These are phyloP conservation scores for Pichia eremophila DNA, from an alignment of 805 yeast genomes.

Conservation along the genomic window DNA sequence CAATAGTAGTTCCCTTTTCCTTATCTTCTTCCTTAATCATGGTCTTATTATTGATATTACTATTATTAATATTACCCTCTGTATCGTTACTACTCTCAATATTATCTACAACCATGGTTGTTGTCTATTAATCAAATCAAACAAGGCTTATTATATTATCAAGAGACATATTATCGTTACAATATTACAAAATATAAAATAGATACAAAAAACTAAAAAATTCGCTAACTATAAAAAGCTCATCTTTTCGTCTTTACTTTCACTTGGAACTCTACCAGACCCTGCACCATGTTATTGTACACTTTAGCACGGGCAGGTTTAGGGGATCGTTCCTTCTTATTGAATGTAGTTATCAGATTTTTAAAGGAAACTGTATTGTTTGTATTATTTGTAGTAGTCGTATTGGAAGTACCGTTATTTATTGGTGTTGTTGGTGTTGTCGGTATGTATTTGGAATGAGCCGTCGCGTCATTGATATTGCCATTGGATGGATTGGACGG, in stretches of 20 bases:
- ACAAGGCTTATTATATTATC: too few species aligned
- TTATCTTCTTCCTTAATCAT: too few species aligned
- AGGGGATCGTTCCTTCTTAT: constrained; percentile 17
- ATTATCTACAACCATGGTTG: too few species aligned
- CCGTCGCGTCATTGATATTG: neutral
- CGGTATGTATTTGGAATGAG: neutral
- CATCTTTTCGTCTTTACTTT: constrained; percentile 7
- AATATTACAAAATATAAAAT: too few species aligned
- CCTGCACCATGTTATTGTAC: constrained; percentile 23
- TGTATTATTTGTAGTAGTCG: neutral
- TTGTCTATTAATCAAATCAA: too few species aligned
- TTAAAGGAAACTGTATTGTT: constrained; percentile 11
- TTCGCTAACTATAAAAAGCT: neutral
- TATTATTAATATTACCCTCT: neutral
- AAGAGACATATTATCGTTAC: too few species aligned
- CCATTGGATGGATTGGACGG: neutral
- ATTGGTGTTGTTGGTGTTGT: neutral
- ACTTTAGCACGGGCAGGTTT: constrained; percentile 21
- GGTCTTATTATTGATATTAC: too few species aligned
- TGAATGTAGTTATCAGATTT: constrained; percentile 24
- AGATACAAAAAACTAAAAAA: neutral
- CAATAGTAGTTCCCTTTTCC: neutral
- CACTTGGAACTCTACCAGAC: constrained; percentile 26
- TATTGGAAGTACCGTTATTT: neutral
- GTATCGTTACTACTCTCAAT: too few species aligned